Percentiles rank a stretch among this genome's conserved stretches.
Conservation (phyloP, 2,329 filamentous ascomycete species). For the Colletotrichum zoysiae region DNA sequence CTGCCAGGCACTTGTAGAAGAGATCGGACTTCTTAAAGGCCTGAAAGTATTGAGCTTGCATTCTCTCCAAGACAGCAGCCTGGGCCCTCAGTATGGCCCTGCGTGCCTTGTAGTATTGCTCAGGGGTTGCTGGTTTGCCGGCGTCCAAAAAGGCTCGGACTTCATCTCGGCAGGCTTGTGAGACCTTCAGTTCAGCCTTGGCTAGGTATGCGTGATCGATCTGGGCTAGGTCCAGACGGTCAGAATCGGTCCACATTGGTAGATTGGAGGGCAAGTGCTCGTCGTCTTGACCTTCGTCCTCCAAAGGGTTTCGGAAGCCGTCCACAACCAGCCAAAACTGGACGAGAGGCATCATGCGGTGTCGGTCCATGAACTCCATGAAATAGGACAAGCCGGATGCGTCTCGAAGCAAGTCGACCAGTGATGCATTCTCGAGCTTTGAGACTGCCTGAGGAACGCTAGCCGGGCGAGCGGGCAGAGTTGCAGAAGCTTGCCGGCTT, state of each 20-base stretch:
- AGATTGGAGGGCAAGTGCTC: conserved; percentile 71
- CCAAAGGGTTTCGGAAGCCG: conserved; percentile 92
- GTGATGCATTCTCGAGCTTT: conserved; percentile 78
- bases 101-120: conserved; percentile 86
- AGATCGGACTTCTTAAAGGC: conserved; percentile 93
- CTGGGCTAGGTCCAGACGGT: conserved; percentile 88
- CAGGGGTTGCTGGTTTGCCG: conserved; percentile 79
- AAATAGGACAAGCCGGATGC: conserved; percentile 95
- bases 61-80: conserved; percentile 83
- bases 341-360: conserved; percentile 86
- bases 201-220: conserved; percentile 92
- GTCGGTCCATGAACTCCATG: conserved; percentile 99
- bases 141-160: conserved; percentile 85
- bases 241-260: conserved; percentile 82
- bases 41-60: conserved; percentile 84
- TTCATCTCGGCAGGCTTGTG: conserved; percentile 74
- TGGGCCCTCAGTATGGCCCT: conserved; percentile 86
- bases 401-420: conserved; percentile 90
- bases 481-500: conserved; percentile 55
- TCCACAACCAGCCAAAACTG: conserved; percentile 99
- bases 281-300: conserved; percentile 82
- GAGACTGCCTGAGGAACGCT: conserved; percentile 55
- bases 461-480: conserved; percentile 37
- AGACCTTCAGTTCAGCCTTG: conserved; percentile 83
- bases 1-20: conserved; percentile 95